These are phyloP conservation scores for Pseudopithomyces maydicus DNA, from an alignment of 2,329 filamentous ascomycete species.

Conservation along the genomic window DNA sequence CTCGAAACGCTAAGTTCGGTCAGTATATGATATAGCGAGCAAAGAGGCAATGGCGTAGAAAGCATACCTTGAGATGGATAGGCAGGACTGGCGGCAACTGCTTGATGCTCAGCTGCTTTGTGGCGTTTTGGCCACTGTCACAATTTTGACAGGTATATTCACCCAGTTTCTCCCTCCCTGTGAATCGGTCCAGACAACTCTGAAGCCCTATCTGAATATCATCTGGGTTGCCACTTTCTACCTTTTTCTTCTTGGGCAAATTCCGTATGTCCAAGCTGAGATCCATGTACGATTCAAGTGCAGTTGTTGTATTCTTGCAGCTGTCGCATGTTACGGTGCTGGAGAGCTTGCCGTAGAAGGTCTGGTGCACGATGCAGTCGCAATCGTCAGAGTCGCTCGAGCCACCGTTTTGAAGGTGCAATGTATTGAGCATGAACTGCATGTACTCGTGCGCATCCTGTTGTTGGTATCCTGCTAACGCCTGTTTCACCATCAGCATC, in stretches of 20 bases:
- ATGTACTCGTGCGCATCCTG: constrained; percentile 98
- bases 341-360: constrained; percentile 90
- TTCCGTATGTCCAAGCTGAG: constrained; percentile 85
- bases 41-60: background rate
- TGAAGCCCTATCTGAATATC: constrained; percentile 47
- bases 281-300: constrained; percentile 88
- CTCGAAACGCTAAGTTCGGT: constrained; percentile 66
- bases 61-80: constrained; percentile 83
- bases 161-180: constrained; percentile 75
- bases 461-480: constrained; percentile 82
- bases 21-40: background rate
- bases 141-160: constrained; percentile 88
- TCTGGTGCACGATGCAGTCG: constrained; percentile 90
- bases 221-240: constrained; percentile 41
- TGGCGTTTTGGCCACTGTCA: constrained; percentile 74
- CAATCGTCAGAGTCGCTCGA: constrained; percentile 57
- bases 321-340: constrained; percentile 90
- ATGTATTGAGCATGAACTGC: constrained; percentile 89
- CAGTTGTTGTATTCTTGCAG: constrained; percentile 80
- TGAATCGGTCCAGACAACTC: constrained; percentile 83
- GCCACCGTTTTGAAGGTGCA: constrained; percentile 79
- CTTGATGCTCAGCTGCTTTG: constrained; percentile 83
- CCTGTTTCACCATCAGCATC: constrained; percentile 24
- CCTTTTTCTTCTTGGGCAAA: constrained; percentile 69
- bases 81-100: constrained; percentile 85